These are phyloP conservation scores for Ustulina deusta DNA, from an alignment of 2,329 filamentous ascomycete species.

Conservation along the genomic window DNA sequence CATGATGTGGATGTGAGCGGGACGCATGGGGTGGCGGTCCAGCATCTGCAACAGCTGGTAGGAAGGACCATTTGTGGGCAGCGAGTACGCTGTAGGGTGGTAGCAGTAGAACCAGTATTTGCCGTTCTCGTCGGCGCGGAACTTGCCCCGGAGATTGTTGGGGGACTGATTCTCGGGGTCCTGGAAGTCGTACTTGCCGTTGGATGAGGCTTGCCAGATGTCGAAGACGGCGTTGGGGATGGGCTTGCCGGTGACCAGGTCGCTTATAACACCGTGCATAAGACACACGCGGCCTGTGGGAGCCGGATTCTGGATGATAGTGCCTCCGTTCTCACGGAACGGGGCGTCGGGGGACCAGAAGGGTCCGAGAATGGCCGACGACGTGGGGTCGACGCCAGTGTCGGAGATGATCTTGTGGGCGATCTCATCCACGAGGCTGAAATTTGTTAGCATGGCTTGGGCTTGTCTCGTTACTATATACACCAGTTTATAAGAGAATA, in stretches of 20 bases:
- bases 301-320: slow-evolving; percentile 72
- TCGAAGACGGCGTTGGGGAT: slow-evolving; percentile 78
- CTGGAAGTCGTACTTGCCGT: slow-evolving; percentile 82
- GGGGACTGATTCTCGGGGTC: slow-evolving; percentile 76
- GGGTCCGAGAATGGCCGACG: slow-evolving; percentile 79
- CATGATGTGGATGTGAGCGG: slow-evolving; percentile 66
- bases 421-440: slow-evolving; percentile 74
- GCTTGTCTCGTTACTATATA: background rate
- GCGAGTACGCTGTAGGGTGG: slow-evolving; percentile 78
- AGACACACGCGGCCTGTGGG: slow-evolving; percentile 70
- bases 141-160: slow-evolving; percentile 83
- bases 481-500: background rate
- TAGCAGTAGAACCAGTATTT: slow-evolving; percentile 81
- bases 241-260: slow-evolving; percentile 60
- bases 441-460: slow-evolving; percentile 21
- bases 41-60: slow-evolving; percentile 58
- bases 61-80: slow-evolving; percentile 71
- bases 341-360: slow-evolving; percentile 83
- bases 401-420: slow-evolving; percentile 73
- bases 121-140: slow-evolving; percentile 76
- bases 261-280: slow-evolving; percentile 76
- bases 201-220: slow-evolving; percentile 81
- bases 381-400: slow-evolving; percentile 73
- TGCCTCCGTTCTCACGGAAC: slow-evolving; percentile 74
- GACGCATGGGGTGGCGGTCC: slow-evolving; percentile 63